Evolutionary conservation across 805 yeast genomes (phyloP).

Genomic region (Phaffomyces opuntiae): DNA sequence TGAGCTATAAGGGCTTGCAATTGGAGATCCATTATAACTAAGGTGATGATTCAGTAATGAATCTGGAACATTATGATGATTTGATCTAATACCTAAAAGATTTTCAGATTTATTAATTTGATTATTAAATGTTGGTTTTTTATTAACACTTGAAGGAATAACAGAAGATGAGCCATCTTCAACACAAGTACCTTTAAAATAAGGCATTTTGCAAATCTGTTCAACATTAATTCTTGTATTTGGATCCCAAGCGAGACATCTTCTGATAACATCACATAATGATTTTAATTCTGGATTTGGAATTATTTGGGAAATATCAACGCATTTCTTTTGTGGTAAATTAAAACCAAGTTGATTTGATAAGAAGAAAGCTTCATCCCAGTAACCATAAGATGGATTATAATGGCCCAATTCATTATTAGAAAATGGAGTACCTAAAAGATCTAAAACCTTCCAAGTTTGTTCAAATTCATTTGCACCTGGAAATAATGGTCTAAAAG

Average conservation of each 20-base stretch:
- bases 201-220: constrained; percentile 41
- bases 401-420: constrained; percentile 19
- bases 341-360: constrained; percentile 48
- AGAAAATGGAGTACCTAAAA: constrained; percentile 66
- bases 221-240: constrained; percentile 47
- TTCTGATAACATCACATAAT: constrained; percentile 33
- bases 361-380: constrained; percentile 57
- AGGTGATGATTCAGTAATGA: not conserved
- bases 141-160: not conserved
- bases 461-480: constrained; percentile 80
- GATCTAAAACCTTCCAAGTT: constrained; percentile 55
- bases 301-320: constrained; percentile 37
- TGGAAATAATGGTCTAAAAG: constrained; percentile 74
- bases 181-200: constrained; percentile 43
- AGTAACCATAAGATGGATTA: constrained; percentile 59
- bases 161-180: constrained; percentile 4
- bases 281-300: constrained; percentile 35
- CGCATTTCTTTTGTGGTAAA: constrained; percentile 49
- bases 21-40: not conserved
- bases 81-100: constrained; percentile 9
- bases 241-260: constrained; percentile 76
- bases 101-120: constrained; percentile 11
- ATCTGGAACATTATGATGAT: too few species aligned
- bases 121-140: not conserved
- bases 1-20: not conserved